Evolutionary conservation across 305 asterid genomes (phyloP).

Genomic region (Plantago coronopus): DNA sequence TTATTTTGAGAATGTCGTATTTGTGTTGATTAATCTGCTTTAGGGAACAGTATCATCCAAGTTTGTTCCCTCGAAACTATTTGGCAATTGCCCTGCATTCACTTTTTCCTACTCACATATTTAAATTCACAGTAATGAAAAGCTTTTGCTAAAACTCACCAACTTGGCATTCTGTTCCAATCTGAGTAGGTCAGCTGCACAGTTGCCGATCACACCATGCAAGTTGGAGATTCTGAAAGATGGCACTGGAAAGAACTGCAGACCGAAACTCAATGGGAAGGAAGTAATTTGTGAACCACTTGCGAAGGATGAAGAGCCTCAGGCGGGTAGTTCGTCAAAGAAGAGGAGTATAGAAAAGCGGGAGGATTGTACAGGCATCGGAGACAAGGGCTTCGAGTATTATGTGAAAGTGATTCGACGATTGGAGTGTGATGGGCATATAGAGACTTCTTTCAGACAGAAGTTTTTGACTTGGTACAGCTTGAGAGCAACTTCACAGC

Average conservation of each 20-base stretch:
- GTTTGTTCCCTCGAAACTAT: too few species aligned
- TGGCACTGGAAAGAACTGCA: slow-evolving; percentile 35
- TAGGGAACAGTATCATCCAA: too few species aligned
- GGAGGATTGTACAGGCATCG: slow-evolving; percentile 42
- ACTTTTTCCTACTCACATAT: too few species aligned
- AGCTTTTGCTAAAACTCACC: neutral
- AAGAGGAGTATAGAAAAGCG: slow-evolving; percentile 51
- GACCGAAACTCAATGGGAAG: slow-evolving; percentile 29
- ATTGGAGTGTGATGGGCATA: slow-evolving; percentile 76
- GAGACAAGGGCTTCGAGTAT: slow-evolving; percentile 68
- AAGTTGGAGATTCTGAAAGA: slow-evolving; percentile 48
- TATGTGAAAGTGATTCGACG: slow-evolving; percentile 73
- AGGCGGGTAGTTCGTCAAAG: slow-evolving; percentile 64
- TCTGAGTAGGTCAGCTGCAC: slow-evolving; percentile 28
- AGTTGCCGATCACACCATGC: slow-evolving; percentile 61
- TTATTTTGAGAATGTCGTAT: too few species aligned
- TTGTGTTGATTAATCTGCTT: too few species aligned
- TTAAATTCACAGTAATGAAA: neutral
- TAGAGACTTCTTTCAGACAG: slow-evolving; percentile 61
- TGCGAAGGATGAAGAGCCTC: slow-evolving; percentile 50
- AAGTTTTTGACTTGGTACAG: slow-evolving; percentile 93
- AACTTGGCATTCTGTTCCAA: slow-evolving; percentile 39
- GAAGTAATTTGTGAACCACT: slow-evolving; percentile 34
- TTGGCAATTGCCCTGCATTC: too few species aligned
- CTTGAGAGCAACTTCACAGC: slow-evolving; percentile 68